Conservation (phyloP, 768 basidiomycete genomes). For the Zangia roseola region DNA sequence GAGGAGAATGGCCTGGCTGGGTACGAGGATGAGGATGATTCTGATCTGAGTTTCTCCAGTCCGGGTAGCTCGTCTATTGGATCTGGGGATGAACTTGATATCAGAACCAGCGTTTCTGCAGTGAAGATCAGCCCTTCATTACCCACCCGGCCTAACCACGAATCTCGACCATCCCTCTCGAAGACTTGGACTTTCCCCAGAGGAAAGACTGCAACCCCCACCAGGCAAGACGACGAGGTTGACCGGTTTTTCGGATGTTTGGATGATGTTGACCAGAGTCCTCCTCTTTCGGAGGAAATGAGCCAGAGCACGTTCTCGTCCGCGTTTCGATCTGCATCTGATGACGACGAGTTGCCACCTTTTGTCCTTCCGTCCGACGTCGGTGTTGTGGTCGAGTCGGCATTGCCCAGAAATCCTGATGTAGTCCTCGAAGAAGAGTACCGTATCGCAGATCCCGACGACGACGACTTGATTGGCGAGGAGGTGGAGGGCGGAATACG, state of each 20-base stretch:
- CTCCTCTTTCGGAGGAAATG: conserved; percentile 47
- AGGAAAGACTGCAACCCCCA: conserved; percentile 23
- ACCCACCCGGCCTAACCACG: conserved; percentile 27
- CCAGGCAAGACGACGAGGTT: conserved; percentile 43
- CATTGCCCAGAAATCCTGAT: conserved; percentile 31
- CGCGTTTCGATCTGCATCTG: conserved; percentile 47
- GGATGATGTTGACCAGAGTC: conserved; percentile 53
- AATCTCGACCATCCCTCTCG: conserved; percentile 47
- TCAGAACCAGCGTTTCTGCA: conserved; percentile 3
- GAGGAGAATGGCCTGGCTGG: conserved; percentile 59
- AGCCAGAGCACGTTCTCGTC: conserved; percentile 59
- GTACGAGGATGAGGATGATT: conserved; percentile 71
- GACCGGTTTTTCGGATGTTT: conserved; percentile 79
- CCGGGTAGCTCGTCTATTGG: conserved; percentile 52
- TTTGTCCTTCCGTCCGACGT: conserved; percentile 49
- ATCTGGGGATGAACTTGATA: conserved; percentile 48
- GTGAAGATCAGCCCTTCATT: conserved; percentile 12
- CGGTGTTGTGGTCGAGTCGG: conserved; percentile 39
- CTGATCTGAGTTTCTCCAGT: conserved; percentile 46
- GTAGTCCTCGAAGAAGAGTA: conserved; percentile 43
- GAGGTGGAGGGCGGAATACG: conserved; percentile 64
- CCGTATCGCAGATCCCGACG: conserved; percentile 32
- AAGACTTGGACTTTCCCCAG: conserved; percentile 70
- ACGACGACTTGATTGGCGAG: conserved; percentile 57
- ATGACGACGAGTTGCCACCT: conserved; percentile 47